Evolutionary conservation across 2,329 filamentous ascomycete genomes (phyloP).

Genomic region (Diatrype stigma): DNA sequence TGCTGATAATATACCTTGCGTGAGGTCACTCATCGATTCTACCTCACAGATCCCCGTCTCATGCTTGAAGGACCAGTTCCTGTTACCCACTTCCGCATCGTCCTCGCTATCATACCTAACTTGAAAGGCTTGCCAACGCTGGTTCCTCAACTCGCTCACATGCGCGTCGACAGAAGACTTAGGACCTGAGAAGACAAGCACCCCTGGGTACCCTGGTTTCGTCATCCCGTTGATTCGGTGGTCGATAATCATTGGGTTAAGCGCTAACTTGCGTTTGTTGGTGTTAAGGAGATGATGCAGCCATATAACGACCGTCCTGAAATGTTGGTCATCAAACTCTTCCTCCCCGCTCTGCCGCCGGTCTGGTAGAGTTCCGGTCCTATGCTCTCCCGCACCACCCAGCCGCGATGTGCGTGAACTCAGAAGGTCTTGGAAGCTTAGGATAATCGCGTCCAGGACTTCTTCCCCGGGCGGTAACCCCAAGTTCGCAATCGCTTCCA

Average conservation of each 20-base stretch:
- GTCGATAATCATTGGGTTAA: conserved; percentile 8
- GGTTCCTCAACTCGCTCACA: conserved; percentile 11
- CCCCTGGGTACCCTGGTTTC: conserved; percentile 18
- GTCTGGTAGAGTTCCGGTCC: too few relatives aligned
- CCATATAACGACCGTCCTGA: conserved; percentile 17
- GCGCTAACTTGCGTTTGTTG: conserved; percentile 18
- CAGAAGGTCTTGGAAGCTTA: conserved; percentile 13
- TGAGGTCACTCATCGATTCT: conserved; percentile 14
- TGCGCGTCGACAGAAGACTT: conserved; percentile 10
- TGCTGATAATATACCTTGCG: conserved; percentile 8
- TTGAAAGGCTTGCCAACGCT: conserved; percentile 20
- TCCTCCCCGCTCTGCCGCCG: too few relatives aligned
- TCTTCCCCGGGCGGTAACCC: conserved; percentile 8
- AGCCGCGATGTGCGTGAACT: neutral
- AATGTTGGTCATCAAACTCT: too few relatives aligned
- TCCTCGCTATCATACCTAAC: conserved; percentile 15
- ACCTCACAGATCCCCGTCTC: conserved; percentile 13
- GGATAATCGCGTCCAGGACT: conserved; percentile 14
- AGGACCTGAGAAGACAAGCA: conserved; percentile 15
- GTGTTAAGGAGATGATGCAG: conserved; percentile 21
- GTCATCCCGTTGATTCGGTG: conserved; percentile 11
- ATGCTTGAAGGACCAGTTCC: conserved; percentile 14
- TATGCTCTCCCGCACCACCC: too few relatives aligned
- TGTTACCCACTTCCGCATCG: neutral
- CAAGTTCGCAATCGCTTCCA: conserved; percentile 6